A percentile compares a stretch with the other conserved stretches of the same genome.
phyloP scores from a whole-genome alignment of 1,284 basidiomycete species.

The Ceratobasidium sp. region DNA sequence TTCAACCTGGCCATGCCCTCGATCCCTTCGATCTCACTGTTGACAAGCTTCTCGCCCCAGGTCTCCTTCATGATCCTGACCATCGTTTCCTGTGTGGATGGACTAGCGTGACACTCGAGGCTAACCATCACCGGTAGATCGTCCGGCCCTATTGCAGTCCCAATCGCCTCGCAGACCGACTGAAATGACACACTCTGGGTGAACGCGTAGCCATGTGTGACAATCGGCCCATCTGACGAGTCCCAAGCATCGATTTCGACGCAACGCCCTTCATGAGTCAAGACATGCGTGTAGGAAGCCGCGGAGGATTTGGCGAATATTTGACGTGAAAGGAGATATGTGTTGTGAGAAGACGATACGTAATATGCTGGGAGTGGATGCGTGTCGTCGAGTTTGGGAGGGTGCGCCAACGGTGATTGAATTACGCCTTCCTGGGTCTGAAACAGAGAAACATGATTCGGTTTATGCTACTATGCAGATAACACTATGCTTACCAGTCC shows the following conservation, averaged over 20 bases:
- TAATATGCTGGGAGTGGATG: constrained; percentile 42
- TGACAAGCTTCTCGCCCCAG: constrained; percentile 49
- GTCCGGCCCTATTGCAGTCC: constrained; percentile 34
- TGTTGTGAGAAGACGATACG: constrained; percentile 48
- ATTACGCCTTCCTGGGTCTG: constrained; percentile 24
- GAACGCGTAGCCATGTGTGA: constrained; percentile 48
- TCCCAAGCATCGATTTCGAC: constrained; percentile 53
- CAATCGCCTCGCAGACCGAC: constrained; percentile 44
- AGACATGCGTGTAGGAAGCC: constrained; percentile 48
- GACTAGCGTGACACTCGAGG: constrained; percentile 50
- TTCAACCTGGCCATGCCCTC: constrained; percentile 46
- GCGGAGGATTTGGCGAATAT: constrained; percentile 49
- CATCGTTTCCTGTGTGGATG: constrained; percentile 48
- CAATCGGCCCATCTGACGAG: constrained; percentile 47
- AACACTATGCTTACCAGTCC: constrained; percentile 7
- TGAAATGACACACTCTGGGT: constrained; percentile 42
- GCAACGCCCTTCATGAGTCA: constrained; percentile 49
- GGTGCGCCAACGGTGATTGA: constrained; percentile 10
- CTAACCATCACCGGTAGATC: constrained; percentile 49
- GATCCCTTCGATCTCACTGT: constrained; percentile 30
- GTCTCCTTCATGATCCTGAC: constrained; percentile 50
- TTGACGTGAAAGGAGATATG: constrained; percentile 51
- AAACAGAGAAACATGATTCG: not conserved
- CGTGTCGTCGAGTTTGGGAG: constrained; percentile 30
- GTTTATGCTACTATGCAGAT: not conserved